Conservation (phyloP, 495 filamentous ascomycete genomes). For the Daldinia childiae region DNA sequence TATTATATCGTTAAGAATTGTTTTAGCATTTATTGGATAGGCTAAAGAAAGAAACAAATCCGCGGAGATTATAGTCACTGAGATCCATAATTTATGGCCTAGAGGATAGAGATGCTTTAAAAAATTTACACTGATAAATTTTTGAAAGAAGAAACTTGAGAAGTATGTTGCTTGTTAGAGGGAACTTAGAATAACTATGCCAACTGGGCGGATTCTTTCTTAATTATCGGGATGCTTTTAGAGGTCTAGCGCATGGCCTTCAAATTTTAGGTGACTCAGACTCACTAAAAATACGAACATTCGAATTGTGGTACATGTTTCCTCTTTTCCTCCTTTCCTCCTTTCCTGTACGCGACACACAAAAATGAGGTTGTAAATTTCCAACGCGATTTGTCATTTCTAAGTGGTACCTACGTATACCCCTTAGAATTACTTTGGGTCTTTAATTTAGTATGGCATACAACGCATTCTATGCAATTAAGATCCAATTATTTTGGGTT, state of each 20-base stretch:
- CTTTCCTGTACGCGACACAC: neutral
- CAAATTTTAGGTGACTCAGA: conserved; percentile 1
- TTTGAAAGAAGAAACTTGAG: neutral
- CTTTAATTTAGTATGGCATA: neutral
- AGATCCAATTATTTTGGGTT: neutral
- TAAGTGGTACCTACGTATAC: too few species aligned
- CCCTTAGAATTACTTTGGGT: neutral
- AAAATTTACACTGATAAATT: conserved; percentile 3
- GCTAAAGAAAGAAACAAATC: conserved; percentile 6
- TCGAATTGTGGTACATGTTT: neutral
- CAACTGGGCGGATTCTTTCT: neutral
- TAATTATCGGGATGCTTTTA: neutral
- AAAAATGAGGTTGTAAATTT: neutral
- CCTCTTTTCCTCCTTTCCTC: neutral
- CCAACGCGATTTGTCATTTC: neutral
- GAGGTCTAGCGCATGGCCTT: neutral
- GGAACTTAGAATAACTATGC: neutral
- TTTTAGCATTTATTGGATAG: conserved; percentile 23
- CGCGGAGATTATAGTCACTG: conserved; percentile 26
- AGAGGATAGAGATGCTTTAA: conserved; percentile 12
- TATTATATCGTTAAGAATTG: conserved; percentile 23
- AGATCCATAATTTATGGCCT: conserved; percentile 18
- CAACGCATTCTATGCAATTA: neutral
- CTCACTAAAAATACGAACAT: conserved; percentile 1
- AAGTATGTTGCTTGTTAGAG: neutral